phyloP scores from a whole-genome alignment of 352 stramenopile genomes.

The Pythium aquatile region DNA sequence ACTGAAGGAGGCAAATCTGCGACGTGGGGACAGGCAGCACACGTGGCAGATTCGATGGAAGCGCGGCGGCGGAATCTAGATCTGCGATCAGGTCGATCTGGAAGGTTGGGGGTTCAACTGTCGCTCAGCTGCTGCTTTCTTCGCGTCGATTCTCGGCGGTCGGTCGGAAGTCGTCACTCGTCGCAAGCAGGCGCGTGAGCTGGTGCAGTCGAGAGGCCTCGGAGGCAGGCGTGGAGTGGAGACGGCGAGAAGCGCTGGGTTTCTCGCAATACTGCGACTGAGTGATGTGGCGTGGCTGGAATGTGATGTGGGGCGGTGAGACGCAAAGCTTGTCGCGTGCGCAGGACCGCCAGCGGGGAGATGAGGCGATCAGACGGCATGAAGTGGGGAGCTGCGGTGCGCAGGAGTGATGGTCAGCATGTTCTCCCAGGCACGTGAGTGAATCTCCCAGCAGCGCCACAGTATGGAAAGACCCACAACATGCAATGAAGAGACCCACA shows the following conservation, averaged over 20 bases:
- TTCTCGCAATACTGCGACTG: background rate
- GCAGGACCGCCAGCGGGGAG: conserved; percentile 4
- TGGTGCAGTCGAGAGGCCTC: background rate
- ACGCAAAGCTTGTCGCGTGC: conserved; percentile 6
- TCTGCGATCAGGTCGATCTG: background rate
- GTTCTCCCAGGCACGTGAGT: conserved; percentile 11
- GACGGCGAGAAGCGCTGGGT: background rate
- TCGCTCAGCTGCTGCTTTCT: background rate
- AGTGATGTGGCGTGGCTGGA: background rate
- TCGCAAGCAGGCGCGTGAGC: background rate
- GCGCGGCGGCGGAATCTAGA: background rate
- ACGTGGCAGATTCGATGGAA: conserved; percentile 9
- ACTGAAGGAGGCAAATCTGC: background rate
- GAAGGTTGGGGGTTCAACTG: conserved; percentile 2
- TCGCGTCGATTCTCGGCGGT: background rate
- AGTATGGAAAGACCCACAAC: too few species aligned
- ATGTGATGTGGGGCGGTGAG: conserved; percentile 1
- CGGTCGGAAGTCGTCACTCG: conserved; percentile 1
- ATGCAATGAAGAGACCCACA: background rate
- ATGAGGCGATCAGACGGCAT: conserved; percentile 16
- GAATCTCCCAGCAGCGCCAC: conserved; percentile 10
- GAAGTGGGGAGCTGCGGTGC: conserved; percentile 3
- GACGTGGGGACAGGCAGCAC: background rate
- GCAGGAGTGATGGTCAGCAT: conserved; percentile 21
- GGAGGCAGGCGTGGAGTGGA: too few species aligned